phyloP scores from a whole-genome alignment of 2,329 filamentous ascomycete genomes.

The Stemphylium beticola region DNA sequence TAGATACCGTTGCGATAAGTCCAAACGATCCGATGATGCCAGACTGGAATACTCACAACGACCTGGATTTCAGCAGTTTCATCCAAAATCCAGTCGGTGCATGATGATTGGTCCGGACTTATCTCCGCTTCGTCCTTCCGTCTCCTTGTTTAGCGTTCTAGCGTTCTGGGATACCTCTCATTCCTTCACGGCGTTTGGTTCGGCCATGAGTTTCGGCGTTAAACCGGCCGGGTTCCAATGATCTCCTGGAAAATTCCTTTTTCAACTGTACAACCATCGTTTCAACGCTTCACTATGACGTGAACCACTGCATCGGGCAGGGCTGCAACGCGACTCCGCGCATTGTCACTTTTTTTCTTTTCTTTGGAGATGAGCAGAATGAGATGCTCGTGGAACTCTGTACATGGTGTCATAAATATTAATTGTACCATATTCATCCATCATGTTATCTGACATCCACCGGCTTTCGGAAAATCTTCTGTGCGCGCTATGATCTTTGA shows the following conservation, averaged over 20 bases:
- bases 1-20: slow-evolving; percentile 40
- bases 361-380: neutral
- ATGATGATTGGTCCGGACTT: slow-evolving; percentile 30
- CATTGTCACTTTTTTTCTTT: slow-evolving; percentile 1
- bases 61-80: slow-evolving; percentile 48
- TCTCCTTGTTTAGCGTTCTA: slow-evolving; percentile 43
- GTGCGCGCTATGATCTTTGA: slow-evolving; percentile 8
- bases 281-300: slow-evolving; percentile 38
- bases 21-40: slow-evolving; percentile 43
- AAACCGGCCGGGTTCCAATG: slow-evolving; percentile 12
- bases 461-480: neutral
- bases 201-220: slow-evolving; percentile 21
- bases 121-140: slow-evolving; percentile 26
- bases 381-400: neutral
- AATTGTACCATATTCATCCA: slow-evolving; percentile 10
- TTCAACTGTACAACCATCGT: slow-evolving; percentile 14
- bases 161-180: slow-evolving; percentile 34
- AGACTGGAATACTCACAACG: slow-evolving; percentile 43
- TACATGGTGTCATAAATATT: slow-evolving; percentile 11
- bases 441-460: neutral
- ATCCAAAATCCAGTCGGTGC: slow-evolving; percentile 45
- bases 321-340: slow-evolving; percentile 7
- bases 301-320: slow-evolving; percentile 5
- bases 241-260: slow-evolving; percentile 16
- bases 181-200: slow-evolving; percentile 28